These are phyloP conservation scores for Crotalaria pallida DNA, from an alignment of 306 rosid genomes.

Conservation along the genomic window DNA sequence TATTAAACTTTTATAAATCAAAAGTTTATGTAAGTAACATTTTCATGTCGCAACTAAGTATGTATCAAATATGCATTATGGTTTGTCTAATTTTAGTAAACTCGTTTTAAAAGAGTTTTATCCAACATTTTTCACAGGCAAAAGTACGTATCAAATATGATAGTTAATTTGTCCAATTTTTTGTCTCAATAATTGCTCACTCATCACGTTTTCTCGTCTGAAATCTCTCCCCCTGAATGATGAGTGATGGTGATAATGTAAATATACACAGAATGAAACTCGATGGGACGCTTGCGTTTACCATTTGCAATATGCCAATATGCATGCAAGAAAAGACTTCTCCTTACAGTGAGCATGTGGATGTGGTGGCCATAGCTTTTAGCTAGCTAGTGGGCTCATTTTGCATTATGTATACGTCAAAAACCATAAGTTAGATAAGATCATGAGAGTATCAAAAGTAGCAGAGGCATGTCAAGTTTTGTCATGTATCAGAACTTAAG, in stretches of 20 bases:
- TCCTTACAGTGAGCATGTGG: neutral
- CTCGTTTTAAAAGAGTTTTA: too few relatives aligned
- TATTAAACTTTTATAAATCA: too few relatives aligned
- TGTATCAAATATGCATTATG: too few relatives aligned
- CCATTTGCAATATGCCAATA: conserved; percentile 9
- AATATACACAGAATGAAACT: neutral
- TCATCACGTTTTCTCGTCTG: neutral
- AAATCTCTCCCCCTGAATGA: neutral
- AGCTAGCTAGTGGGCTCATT: neutral
- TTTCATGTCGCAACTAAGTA: too few relatives aligned
- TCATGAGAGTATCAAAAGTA: neutral
- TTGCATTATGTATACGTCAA: neutral
- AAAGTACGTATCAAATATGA: neutral
- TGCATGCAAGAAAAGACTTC: conserved; percentile 19
- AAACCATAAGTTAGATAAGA: neutral
- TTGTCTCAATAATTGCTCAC: neutral
- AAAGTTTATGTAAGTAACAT: too few relatives aligned
- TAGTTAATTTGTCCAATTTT: too few relatives aligned
- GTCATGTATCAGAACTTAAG: neutral
- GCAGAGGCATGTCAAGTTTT: neutral
- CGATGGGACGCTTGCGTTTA: conserved; percentile 17
- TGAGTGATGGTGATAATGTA: neutral
- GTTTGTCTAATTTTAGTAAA: too few relatives aligned
- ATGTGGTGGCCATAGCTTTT: neutral
- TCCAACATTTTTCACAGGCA: neutral